phyloP scores from a whole-genome alignment of 441 rosid species.

The Cnidoscolus chayamansa region DNA sequence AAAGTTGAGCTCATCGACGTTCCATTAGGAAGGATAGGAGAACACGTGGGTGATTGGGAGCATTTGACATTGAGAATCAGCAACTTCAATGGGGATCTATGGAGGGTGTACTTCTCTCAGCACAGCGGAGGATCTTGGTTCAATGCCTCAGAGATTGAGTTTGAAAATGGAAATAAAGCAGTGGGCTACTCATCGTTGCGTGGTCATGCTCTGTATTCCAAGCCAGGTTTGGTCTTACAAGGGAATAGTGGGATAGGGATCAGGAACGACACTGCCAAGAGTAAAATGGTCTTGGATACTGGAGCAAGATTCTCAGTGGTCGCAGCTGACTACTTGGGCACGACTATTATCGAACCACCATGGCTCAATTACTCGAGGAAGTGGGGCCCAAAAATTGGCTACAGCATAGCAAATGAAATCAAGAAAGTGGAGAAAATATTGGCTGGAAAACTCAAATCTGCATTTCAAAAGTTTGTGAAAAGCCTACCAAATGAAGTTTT shows the following conservation, averaged over 20 bases:
- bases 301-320: conserved; percentile 39
- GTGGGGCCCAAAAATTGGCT: conserved; percentile 78
- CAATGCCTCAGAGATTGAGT: conserved; percentile 56
- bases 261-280: conserved; percentile 59
- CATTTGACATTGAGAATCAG: conserved; percentile 67
- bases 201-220: conserved; percentile 73
- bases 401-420: conserved; percentile 44
- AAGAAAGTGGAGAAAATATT: conserved; percentile 44
- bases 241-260: conserved; percentile 57
- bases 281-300: conserved; percentile 46
- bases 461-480: conserved; percentile 42
- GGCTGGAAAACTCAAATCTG: conserved; percentile 51
- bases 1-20: conserved; percentile 52
- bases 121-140: conserved; percentile 71
- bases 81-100: conserved; percentile 65
- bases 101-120: conserved; percentile 47
- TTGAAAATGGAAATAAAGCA: conserved; percentile 42
- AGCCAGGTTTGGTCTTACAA: conserved; percentile 61
- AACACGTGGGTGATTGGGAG: conserved; percentile 96
- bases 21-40: conserved; percentile 59
- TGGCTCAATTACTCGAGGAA: conserved; percentile 66
- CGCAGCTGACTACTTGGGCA: conserved; percentile 52
- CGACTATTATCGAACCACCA: conserved; percentile 41
- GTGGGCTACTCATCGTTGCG: conserved; percentile 61
- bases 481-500: conserved; percentile 59